Percentiles rank a stretch among this genome's conserved stretches.
Evolutionary conservation across 495 filamentous ascomycete species (phyloP).

Genomic region (Aspergillus hancockii): DNA sequence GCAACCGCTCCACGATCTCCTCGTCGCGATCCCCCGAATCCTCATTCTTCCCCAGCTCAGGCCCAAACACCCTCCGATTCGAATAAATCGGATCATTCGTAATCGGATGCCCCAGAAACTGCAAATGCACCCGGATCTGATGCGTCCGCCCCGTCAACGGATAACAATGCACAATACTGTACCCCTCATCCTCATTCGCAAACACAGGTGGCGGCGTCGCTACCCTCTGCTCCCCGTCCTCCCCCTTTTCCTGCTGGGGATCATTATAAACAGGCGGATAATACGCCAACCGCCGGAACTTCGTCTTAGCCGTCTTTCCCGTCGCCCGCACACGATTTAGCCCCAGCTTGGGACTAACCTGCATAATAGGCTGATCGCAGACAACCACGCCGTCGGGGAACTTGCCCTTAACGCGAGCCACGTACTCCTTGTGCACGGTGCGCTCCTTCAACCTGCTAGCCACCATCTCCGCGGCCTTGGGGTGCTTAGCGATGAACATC

Average conservation of each 20-base stretch:
- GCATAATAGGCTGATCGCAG: constrained; percentile 90
- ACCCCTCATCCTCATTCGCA: constrained; percentile 58
- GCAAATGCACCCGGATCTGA: constrained; percentile 91
- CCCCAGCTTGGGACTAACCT: constrained; percentile 92
- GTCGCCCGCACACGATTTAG: constrained; percentile 90
- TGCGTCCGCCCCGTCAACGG: constrained; percentile 94
- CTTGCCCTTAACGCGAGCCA: constrained; percentile 85
- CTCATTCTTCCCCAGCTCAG: constrained; percentile 71
- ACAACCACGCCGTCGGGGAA: constrained; percentile 81
- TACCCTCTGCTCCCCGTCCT: constrained; percentile 40
- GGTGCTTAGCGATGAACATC: constrained; percentile 93
- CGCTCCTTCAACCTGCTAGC: constrained; percentile 68
- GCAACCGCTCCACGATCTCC: constrained; percentile 81
- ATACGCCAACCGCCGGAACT: constrained; percentile 87
- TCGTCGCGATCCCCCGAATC: constrained; percentile 71
- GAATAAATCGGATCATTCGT: constrained; percentile 97
- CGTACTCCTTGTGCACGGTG: constrained; percentile 88
- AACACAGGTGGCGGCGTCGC: constrained; percentile 31
- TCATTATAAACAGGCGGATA: constrained; percentile 53
- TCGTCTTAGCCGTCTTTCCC: constrained; percentile 83
- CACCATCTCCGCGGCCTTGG: constrained; percentile 76
- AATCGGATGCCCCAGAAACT: constrained; percentile 93
- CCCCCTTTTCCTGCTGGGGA: constrained; percentile 28
- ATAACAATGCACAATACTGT: constrained; percentile 92
- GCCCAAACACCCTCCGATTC: constrained; percentile 88